Evolutionary conservation across 306 rosid genomes (phyloP).

Genomic region (Quercus parvula): DNA sequence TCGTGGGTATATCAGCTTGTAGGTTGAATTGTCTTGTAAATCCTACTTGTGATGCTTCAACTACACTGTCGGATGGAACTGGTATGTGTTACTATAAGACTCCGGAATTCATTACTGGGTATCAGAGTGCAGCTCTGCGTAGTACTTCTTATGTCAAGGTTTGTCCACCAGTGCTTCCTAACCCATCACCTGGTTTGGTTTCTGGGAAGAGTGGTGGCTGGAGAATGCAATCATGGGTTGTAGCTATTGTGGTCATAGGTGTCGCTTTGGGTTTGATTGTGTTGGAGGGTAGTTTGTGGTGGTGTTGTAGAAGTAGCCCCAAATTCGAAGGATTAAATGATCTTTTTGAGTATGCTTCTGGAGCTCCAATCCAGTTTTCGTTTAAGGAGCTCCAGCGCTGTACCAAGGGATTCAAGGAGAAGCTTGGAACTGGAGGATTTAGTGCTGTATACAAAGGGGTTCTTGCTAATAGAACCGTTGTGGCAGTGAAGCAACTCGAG

Average conservation of each 20-base stretch:
- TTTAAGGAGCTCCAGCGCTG: slow-evolving; percentile 69
- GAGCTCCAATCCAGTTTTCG: slow-evolving; percentile 83
- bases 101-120: slow-evolving; percentile 33
- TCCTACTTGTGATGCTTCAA: slow-evolving; percentile 42
- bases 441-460: slow-evolving; percentile 76
- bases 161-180: slow-evolving; percentile 33
- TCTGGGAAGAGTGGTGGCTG: slow-evolving; percentile 9
- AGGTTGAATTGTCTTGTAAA: slow-evolving; percentile 40
- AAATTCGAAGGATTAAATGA: slow-evolving; percentile 59
- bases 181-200: slow-evolving; percentile 2
- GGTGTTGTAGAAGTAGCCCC: slow-evolving; percentile 36
- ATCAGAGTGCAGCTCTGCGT: slow-evolving; percentile 36
- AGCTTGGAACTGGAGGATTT: slow-evolving; percentile 75
- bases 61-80: slow-evolving; percentile 41
- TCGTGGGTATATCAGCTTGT: slow-evolving; percentile 41
- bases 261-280: slow-evolving; percentile 51
- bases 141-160: slow-evolving; percentile 50
- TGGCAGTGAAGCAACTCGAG: slow-evolving; percentile 86
- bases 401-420: slow-evolving; percentile 82
- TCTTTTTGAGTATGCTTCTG: slow-evolving; percentile 97
- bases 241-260: slow-evolving; percentile 44
- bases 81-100: slow-evolving; percentile 43
- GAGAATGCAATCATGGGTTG: slow-evolving; percentile 45
- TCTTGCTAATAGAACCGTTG: slow-evolving; percentile 61
- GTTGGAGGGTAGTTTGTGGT: slow-evolving; percentile 72